Conservation (phyloP, 805 yeast species). For the Hemisphaericaspora nanyangensis region DNA sequence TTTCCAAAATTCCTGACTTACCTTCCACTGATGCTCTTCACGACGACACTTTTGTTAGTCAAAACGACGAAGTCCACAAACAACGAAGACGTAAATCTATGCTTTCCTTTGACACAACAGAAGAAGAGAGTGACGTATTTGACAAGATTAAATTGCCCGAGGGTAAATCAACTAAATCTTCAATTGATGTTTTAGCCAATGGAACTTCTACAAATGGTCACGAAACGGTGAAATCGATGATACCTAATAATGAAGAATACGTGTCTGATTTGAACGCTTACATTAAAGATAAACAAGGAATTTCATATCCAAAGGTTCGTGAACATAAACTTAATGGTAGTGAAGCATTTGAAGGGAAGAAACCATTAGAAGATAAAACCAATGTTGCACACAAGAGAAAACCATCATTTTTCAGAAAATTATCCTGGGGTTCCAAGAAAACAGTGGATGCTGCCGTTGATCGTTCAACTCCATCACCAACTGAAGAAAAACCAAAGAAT, state of each 20-base stretch:
- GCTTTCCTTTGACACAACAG: slow-evolving; percentile 11
- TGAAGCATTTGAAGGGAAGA: slow-evolving; percentile 26
- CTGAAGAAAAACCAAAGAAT: slow-evolving; percentile 22
- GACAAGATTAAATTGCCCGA: slow-evolving; percentile 49
- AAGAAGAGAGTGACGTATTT: slow-evolving; percentile 31
- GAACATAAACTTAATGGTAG: slow-evolving; percentile 9
- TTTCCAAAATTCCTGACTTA: slow-evolving; percentile 25
- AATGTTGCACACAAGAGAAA: slow-evolving; percentile 29
- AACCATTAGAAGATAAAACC: slow-evolving; percentile 35
- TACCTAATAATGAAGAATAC: slow-evolving; percentile 36
- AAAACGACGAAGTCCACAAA: slow-evolving; percentile 20
- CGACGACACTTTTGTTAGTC: slow-evolving; percentile 43
- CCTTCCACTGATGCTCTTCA: slow-evolving; percentile 17
- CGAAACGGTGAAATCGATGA: slow-evolving; percentile 23
- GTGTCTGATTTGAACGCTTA: slow-evolving; percentile 21
- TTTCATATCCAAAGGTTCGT: slow-evolving; percentile 22
- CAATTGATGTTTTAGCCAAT: slow-evolving; percentile 6
- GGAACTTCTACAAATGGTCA: slow-evolving; percentile 5
- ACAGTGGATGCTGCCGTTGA: slow-evolving; percentile 30
- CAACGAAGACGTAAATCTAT: slow-evolving; percentile 12
- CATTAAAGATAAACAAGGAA: slow-evolving; percentile 6
- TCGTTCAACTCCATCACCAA: slow-evolving; percentile 25
- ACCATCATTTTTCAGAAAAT: slow-evolving; percentile 44
- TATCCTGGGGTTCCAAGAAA: slow-evolving; percentile 48
- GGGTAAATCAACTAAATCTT: slow-evolving; percentile 12